A percentile compares a stretch with the other conserved stretches of the same genome.
phyloP scores from a whole-genome alignment of 257 asterid genomes.

The Ilex asprella region DNA sequence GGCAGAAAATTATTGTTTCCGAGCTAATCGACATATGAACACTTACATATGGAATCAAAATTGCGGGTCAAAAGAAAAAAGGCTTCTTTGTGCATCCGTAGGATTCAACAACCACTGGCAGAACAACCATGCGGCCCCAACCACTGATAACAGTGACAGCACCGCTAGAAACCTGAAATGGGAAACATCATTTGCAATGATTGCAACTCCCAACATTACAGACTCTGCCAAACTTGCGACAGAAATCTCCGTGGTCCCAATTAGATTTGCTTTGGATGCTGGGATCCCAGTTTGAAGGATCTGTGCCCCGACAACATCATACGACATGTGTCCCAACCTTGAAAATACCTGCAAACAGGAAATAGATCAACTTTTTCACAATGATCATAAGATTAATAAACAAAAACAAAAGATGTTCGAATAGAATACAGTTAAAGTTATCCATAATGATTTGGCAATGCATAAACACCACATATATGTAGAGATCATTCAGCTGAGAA shows the following conservation, averaged over 20 bases:
- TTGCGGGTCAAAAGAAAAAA: conserved; percentile 51
- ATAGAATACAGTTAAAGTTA: too few species aligned
- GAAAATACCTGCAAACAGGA: conserved; percentile 59
- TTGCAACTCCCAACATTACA: conserved; percentile 78
- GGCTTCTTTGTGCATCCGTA: conserved; percentile 60
- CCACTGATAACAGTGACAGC: conserved; percentile 70
- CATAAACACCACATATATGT: too few species aligned
- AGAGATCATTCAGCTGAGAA: not conserved
- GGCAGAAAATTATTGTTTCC: too few species aligned
- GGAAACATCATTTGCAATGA: conserved; percentile 72
- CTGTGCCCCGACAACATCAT: conserved; percentile 84
- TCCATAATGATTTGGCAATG: too few species aligned
- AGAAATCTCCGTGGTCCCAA: conserved; percentile 89
- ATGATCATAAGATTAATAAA: not conserved
- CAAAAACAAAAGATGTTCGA: too few species aligned
- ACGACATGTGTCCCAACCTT: conserved; percentile 92
- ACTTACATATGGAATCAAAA: conserved; percentile 42
- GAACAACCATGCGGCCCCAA: conserved; percentile 75
- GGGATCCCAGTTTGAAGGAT: conserved; percentile 94
- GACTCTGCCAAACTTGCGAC: conserved; percentile 92
- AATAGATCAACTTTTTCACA: conserved; percentile 1
- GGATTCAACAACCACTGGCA: conserved; percentile 85
- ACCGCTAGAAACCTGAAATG: conserved; percentile 75
- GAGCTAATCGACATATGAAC: not conserved
- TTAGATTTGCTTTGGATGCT: conserved; percentile 88